Percentiles rank a stretch among this genome's conserved stretches.
Conservation (phyloP, 2,329 filamentous ascomycete species). For the Ceratocystis cacaofunesta region DNA sequence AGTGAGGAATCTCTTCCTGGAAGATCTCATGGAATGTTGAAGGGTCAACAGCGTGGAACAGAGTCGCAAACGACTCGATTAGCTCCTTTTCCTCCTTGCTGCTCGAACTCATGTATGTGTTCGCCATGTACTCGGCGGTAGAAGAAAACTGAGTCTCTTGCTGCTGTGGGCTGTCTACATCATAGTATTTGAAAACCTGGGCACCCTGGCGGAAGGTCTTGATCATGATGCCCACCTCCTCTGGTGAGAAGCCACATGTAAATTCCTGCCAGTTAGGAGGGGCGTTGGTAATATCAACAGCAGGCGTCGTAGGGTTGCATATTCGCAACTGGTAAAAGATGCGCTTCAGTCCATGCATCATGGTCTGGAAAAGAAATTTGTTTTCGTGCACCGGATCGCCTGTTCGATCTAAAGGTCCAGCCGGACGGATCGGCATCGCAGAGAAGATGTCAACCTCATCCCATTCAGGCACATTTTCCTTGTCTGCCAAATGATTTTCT, state of each 20-base stretch:
- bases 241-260: constrained; percentile 88
- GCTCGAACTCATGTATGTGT: constrained; percentile 87
- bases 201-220: constrained; percentile 96
- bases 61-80: constrained; percentile 91
- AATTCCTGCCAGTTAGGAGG: constrained; percentile 90
- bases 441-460: constrained; percentile 97
- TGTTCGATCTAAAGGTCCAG: constrained; percentile 75
- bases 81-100: constrained; percentile 95
- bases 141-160: constrained; percentile 29
- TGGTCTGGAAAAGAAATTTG: constrained; percentile 92
- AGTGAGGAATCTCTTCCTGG: constrained; percentile 85
- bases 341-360: constrained; percentile 89
- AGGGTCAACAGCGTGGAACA: constrained; percentile 96
- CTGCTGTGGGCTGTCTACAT: constrained; percentile 55
- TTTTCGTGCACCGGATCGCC: constrained; percentile 89
- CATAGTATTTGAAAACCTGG: constrained; percentile 93
- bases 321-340: constrained; percentile 78
- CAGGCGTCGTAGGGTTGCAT: constrained; percentile 50
- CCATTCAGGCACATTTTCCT: constrained; percentile 74
- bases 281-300: constrained; percentile 62
- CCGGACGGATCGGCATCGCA: constrained; percentile 68
- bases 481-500: constrained; percentile 75
- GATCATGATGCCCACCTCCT: constrained; percentile 91
- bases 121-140: constrained; percentile 81
- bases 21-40: constrained; percentile 98